A percentile compares a stretch with the other conserved stretches of the same genome.
Conservation (phyloP, 768 basidiomycete genomes). For the Xerocomellus chrysenteron region DNA sequence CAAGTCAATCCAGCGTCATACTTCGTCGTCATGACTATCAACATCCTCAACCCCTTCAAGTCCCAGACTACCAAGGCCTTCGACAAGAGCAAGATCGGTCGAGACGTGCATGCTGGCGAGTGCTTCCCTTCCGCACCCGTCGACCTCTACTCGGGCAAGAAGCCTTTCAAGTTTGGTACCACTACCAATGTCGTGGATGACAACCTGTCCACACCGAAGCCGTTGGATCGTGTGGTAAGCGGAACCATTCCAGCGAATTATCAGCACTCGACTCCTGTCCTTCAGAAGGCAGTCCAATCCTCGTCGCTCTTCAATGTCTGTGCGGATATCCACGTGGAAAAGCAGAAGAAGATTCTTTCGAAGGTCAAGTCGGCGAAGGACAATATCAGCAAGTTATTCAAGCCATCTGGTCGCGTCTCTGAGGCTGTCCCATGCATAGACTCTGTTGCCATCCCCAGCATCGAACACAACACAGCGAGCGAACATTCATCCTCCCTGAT, state of each 20-base stretch:
- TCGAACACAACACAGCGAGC: neutral
- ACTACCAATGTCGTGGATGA: neutral
- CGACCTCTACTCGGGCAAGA: neutral
- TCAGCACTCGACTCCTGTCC: neutral
- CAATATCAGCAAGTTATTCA: conserved; percentile 18
- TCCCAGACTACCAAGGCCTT: conserved; percentile 1
- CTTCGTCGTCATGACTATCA: conserved; percentile 13
- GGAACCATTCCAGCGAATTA: neutral
- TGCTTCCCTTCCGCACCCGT: neutral
- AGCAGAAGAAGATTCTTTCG: conserved; percentile 8
- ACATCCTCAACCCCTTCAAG: conserved; percentile 14
- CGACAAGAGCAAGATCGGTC: conserved; percentile 1
- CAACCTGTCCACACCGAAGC: neutral
- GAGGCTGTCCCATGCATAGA: neutral
- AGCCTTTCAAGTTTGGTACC: conserved; percentile 7
- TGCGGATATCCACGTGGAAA: neutral
- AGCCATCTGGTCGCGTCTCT: neutral
- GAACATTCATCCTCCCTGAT: neutral
- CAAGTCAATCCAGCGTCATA: neutral
- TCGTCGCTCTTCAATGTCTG: neutral
- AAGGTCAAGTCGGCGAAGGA: conserved; percentile 14
- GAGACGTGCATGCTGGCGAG: neutral
- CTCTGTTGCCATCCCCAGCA: neutral
- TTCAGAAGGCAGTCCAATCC: neutral
- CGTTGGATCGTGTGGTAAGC: conserved; percentile 9